These are phyloP conservation scores for Rhodamnia rubescens DNA, from an alignment of 345 rosid genomes.

Conservation along the genomic window DNA sequence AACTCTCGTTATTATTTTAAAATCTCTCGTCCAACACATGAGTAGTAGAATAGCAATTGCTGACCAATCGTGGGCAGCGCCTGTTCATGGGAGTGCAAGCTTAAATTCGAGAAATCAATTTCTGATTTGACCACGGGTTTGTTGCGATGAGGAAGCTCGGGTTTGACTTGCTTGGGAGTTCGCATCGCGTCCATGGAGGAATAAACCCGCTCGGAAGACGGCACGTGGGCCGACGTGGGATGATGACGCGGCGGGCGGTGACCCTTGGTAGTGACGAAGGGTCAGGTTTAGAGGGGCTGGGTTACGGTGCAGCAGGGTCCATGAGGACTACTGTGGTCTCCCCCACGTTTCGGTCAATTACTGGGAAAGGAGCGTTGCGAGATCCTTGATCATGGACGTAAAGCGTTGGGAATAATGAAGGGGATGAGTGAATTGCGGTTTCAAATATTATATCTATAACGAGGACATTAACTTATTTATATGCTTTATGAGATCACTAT, in stretches of 20 bases:
- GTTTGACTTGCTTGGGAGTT: not conserved
- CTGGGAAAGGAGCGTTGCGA: no score
- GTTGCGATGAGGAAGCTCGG: not conserved
- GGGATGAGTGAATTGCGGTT: no score
- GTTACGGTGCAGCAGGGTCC: conserved; percentile 1
- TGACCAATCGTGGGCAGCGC: not conserved
- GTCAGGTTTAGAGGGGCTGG: not conserved
- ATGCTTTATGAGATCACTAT: no score
- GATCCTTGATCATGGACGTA: no score
- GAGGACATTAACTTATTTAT: no score
- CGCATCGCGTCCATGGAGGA: no score
- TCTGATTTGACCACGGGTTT: not conserved
- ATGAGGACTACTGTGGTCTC: not conserved
- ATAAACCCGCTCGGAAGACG: no score
- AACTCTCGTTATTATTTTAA: not conserved
- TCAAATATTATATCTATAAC: no score
- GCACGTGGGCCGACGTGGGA: not conserved
- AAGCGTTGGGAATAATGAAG: no score
- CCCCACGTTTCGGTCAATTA: not conserved
- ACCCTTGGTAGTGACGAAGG: not conserved
- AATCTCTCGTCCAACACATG: not conserved
- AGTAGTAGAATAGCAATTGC: not conserved
- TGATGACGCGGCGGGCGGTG: conserved; percentile 9
- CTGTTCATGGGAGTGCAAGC: not conserved
- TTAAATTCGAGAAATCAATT: not conserved